Conservation (phyloP, 2,329 filamentous ascomycete species). For the Grosmannia clavigera region DNA sequence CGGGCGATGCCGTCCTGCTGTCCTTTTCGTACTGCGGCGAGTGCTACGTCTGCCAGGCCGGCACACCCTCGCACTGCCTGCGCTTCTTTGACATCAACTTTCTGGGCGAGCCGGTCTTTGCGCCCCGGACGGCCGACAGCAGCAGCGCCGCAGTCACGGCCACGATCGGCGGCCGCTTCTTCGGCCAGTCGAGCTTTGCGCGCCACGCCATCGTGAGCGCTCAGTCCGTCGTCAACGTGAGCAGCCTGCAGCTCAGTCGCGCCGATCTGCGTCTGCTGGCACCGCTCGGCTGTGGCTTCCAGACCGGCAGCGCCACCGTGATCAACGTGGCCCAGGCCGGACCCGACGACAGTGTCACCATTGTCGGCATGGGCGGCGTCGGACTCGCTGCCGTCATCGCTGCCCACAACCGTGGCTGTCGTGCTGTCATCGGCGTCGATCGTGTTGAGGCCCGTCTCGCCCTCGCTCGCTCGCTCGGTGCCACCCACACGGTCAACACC, state of each 20-base stretch:
- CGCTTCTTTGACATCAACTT: slow-evolving; percentile 7
- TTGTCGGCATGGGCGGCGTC: slow-evolving; percentile 28
- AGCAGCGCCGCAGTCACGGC: not conserved
- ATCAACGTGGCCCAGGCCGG: slow-evolving; percentile 19
- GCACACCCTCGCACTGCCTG: slow-evolving; percentile 18
- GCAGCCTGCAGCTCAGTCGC: not conserved
- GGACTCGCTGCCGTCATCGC: slow-evolving; percentile 27
- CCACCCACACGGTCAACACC: slow-evolving; percentile 19
- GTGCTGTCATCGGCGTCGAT: slow-evolving; percentile 31
- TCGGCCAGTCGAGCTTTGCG: slow-evolving; percentile 7
- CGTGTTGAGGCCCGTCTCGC: slow-evolving; percentile 27
- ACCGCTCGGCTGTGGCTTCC: slow-evolving; percentile 29
- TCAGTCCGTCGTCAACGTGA: slow-evolving; percentile 1
- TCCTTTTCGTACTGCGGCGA: slow-evolving; percentile 21
- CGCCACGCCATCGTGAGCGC: slow-evolving; percentile 1
- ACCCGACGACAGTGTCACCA: slow-evolving; percentile 18
- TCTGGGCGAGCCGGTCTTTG: slow-evolving; percentile 2
- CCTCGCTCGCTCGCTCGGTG: slow-evolving; percentile 30
- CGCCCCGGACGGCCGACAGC: not conserved
- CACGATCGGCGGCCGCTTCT: slow-evolving; percentile 3
- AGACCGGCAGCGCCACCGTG: slow-evolving; percentile 30
- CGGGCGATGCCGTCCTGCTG: slow-evolving; percentile 23
- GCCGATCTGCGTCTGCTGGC: slow-evolving; percentile 16
- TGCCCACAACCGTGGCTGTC: slow-evolving; percentile 18
- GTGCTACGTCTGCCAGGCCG: slow-evolving; percentile 19